Conservation (phyloP, 192 early-diverging fungal genomes). For the Lobulomyces angularis region DNA sequence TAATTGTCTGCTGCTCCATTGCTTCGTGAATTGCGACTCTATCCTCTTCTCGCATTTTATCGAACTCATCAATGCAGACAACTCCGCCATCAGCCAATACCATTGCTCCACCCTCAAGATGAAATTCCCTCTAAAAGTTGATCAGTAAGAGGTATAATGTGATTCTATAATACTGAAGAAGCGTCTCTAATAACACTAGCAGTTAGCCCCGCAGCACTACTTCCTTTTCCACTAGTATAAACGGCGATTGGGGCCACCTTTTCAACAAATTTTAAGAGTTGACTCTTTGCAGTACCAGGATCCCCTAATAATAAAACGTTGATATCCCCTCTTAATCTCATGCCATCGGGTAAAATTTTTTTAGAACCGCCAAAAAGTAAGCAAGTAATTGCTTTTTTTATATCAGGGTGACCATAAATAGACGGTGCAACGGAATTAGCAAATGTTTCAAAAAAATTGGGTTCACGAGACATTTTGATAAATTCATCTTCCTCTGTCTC, state of each 20-base stretch:
- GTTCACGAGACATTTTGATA: constrained; percentile 69
- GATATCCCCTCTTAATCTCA: constrained; percentile 94
- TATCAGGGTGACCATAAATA: constrained; percentile 90
- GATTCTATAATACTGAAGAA: constrained; percentile 1
- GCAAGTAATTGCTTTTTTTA: constrained; percentile 90
- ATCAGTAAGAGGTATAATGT: neutral
- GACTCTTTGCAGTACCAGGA: constrained; percentile 96
- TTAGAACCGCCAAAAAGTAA: constrained; percentile 94
- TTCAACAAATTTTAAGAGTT: constrained; percentile 97
- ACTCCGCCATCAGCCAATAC: constrained; percentile 97
- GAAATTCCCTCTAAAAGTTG: constrained; percentile 72
- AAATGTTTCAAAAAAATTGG: constrained; percentile 83
- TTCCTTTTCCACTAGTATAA: constrained; percentile 98
- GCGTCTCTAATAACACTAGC: constrained; percentile 87
- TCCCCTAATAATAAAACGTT: constrained; percentile 95
- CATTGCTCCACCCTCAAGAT: constrained; percentile 97
- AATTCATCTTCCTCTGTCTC: constrained; percentile 90
- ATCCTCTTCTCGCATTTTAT: constrained; percentile 99
- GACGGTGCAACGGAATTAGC: constrained; percentile 88
- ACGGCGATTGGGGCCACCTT: constrained; percentile 94
- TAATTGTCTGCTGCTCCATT: constrained; percentile 99
- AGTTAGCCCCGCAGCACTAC: constrained; percentile 95
- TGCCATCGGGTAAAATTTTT: constrained; percentile 89
- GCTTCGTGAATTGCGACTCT: constrained; percentile 99
- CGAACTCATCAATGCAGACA: constrained; percentile 99